Conservation (phyloP, 202 grass and related monocot species). For the Eragrostis tef region DNA sequence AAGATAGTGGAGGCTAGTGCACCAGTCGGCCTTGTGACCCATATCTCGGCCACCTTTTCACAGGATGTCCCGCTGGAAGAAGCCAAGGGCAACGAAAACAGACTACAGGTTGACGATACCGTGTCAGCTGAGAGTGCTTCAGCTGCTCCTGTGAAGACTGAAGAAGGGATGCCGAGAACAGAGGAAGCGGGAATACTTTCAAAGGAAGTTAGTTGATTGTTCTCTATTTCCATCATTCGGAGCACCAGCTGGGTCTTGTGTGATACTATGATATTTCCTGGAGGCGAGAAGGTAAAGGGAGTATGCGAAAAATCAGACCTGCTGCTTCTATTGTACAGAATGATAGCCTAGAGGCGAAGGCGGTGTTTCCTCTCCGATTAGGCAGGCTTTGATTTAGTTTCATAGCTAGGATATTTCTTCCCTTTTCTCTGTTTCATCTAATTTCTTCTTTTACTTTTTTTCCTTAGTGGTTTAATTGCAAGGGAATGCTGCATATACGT, state of each 20-base stretch:
- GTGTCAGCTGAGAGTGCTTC: not conserved
- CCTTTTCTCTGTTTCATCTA: too few relatives aligned
- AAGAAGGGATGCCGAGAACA: not conserved
- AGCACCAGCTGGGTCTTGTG: not conserved
- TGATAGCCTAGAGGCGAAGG: constrained; percentile 4
- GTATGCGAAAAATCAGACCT: not conserved
- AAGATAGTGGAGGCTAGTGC: not conserved
- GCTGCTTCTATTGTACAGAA: constrained; percentile 33
- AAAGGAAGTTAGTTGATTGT: constrained; percentile 35
- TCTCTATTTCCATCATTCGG: constrained; percentile 7
- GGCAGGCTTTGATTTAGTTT: not conserved
- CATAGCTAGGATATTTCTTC: not conserved
- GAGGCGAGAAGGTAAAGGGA: not conserved
- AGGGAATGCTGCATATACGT: constrained; percentile 9
- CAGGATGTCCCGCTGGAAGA: constrained; percentile 30
- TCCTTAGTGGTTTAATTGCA: not conserved
- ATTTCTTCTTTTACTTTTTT: too few relatives aligned
- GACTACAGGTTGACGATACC: not conserved
- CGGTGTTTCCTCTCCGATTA: constrained; percentile 2
- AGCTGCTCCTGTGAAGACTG: too few relatives aligned
- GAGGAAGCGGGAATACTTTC: not conserved
- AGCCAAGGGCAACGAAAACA: constrained; percentile 13
- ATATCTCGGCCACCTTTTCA: constrained; percentile 36
- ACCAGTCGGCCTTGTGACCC: not conserved
- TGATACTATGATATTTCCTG: not conserved